Percentiles rank a stretch among this genome's conserved stretches.
phyloP scores from a whole-genome alignment of 805 yeast species.

The Metschnikowia lunata region DNA sequence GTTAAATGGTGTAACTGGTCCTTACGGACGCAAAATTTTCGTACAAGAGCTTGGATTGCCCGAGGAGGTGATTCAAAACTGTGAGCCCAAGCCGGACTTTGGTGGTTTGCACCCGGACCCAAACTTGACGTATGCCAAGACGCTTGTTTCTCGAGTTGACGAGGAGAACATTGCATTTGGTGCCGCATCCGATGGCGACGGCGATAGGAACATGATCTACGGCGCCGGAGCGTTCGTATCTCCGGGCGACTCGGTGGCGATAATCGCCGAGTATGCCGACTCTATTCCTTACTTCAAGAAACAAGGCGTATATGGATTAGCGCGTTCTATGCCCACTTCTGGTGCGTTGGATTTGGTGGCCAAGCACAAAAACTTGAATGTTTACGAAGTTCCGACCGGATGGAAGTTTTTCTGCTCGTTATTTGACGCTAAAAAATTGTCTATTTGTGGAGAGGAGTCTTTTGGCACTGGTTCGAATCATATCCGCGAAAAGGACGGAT shows the following conservation, averaged over 20 bases:
- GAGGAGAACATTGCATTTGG: conserved; percentile 80
- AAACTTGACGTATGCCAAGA: conserved; percentile 86
- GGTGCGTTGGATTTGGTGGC: conserved; percentile 94
- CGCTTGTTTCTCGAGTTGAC: conserved; percentile 86
- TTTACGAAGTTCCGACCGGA: conserved; percentile 97
- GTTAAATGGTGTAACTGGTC: conserved; percentile 94
- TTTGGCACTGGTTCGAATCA: conserved; percentile 98
- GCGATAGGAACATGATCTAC: conserved; percentile 97
- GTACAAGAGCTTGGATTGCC: conserved; percentile 81
- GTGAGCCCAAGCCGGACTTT: conserved; percentile 76
- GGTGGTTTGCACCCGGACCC: conserved; percentile 99
- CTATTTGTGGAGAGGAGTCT: conserved; percentile 97
- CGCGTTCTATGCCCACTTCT: conserved; percentile 96
- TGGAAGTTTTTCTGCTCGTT: conserved; percentile 98
- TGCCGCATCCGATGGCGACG: conserved; percentile 99
- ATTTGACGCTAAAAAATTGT: conserved; percentile 87
- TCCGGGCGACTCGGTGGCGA: conserved; percentile 98
- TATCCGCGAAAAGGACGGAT: conserved; percentile 94
- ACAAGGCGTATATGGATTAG: conserved; percentile 86
- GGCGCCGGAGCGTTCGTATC: conserved; percentile 93
- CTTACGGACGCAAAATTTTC: conserved; percentile 84
- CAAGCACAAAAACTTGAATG: conserved; percentile 60
- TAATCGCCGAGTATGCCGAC: conserved; percentile 88
- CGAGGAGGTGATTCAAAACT: conserved; percentile 68
- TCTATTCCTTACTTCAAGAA: conserved; percentile 86